Evolutionary conservation across 108 stramenopile genomes (phyloP).

Genomic region (Cyclotella atomus): DNA sequence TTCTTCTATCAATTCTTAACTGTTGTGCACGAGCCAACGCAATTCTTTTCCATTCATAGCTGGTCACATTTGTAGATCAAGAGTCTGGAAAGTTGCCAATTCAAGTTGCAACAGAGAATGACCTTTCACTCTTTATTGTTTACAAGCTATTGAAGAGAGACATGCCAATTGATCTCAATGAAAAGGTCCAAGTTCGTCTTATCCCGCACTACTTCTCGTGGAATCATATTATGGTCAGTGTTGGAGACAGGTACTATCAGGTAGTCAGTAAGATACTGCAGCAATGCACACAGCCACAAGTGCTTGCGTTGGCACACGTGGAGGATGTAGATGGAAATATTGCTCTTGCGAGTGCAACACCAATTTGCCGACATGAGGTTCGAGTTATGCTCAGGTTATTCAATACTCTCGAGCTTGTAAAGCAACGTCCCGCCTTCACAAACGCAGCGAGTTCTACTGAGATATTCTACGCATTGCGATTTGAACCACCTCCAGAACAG

Average conservation of each 20-base stretch:
- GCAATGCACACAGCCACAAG: conserved; percentile 89
- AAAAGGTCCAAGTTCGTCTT: conserved; percentile 85
- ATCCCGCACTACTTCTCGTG: conserved; percentile 88
- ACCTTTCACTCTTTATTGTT: conserved; percentile 87
- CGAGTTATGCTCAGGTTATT: conserved; percentile 91
- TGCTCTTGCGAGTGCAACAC: conserved; percentile 81
- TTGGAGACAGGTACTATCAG: conserved; percentile 83
- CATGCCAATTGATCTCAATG: conserved; percentile 86
- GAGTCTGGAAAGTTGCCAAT: conserved; percentile 83
- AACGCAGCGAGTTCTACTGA: conserved; percentile 87
- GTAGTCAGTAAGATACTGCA: conserved; percentile 88
- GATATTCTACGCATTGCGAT: conserved; percentile 90
- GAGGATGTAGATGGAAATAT: conserved; percentile 87
- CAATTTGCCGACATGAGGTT: conserved; percentile 90
- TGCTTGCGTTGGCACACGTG: conserved; percentile 87
- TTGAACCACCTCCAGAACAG: conserved; percentile 77
- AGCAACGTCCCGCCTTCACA: conserved; percentile 89
- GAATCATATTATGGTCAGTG: conserved; percentile 87
- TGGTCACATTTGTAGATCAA: conserved; percentile 74
- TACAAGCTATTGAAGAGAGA: conserved; percentile 85
- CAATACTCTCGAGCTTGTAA: conserved; percentile 92
- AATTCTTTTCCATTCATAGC: conserved; percentile 18
- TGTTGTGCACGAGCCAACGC: neutral
- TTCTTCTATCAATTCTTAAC: neutral
- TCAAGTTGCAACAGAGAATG: conserved; percentile 84